Conservation (phyloP, 108 stramenopile genomes). For the Skeletonema costatum region DNA sequence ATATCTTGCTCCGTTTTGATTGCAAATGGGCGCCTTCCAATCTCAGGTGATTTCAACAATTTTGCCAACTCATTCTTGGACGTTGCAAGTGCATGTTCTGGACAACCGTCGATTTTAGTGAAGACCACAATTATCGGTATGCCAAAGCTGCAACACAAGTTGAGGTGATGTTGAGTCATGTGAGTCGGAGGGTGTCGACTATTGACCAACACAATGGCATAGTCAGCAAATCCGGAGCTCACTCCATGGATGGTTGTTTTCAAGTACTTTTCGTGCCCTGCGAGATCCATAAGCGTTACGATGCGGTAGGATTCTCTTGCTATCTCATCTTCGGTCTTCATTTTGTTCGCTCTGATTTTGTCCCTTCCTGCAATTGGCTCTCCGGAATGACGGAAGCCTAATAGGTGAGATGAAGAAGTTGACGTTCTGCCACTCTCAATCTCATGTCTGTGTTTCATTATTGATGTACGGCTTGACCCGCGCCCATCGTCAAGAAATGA, state of each 20-base stretch:
- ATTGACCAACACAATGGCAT: conserved; percentile 93
- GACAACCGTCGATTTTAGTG: conserved; percentile 98
- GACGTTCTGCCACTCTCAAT: conserved; percentile 97
- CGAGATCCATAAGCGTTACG: conserved; percentile 96
- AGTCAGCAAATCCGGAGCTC: conserved; percentile 95
- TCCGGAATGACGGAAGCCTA: conserved; percentile 91
- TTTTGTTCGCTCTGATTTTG: conserved; percentile 68
- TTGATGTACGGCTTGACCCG: conserved; percentile 89
- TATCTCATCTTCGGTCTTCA: conserved; percentile 82
- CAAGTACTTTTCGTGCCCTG: conserved; percentile 98
- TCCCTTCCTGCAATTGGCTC: conserved; percentile 72
- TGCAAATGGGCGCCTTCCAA: conserved; percentile 77
- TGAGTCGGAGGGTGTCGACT: conserved; percentile 96
- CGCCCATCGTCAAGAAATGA: conserved; percentile 95
- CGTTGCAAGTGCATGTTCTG: conserved; percentile 90
- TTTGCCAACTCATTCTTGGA: conserved; percentile 84
- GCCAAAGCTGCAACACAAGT: conserved; percentile 94
- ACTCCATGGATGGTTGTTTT: conserved; percentile 99
- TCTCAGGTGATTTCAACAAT: conserved; percentile 70
- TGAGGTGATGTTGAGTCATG: conserved; percentile 99
- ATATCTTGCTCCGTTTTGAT: conserved; percentile 86
- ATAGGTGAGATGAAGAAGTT: conserved; percentile 90
- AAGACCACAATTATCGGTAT: conserved; percentile 93
- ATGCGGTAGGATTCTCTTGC: conserved; percentile 82
- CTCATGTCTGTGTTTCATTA: conserved; percentile 98